These are phyloP conservation scores for Zymoseptoria passerinii DNA, from an alignment of 2,329 filamentous ascomycete genomes.

Conservation along the genomic window DNA sequence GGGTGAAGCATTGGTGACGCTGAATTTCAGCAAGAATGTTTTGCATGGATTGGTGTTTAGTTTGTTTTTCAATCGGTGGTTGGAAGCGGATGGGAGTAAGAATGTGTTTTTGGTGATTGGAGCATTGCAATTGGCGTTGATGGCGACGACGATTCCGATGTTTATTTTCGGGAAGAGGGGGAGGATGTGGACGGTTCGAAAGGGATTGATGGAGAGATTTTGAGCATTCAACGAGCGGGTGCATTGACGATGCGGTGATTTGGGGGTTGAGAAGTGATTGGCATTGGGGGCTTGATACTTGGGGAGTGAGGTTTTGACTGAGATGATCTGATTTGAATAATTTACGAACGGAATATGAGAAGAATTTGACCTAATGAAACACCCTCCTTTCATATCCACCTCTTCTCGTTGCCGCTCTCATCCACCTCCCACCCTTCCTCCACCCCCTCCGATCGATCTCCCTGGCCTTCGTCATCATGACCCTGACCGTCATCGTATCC, in stretches of 20 bases:
- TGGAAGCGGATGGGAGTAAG: constrained; percentile 65
- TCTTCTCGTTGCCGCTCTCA: neutral
- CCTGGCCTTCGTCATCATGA: neutral
- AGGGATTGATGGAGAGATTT: constrained; percentile 77
- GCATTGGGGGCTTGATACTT: neutral
- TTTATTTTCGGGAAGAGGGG: constrained; percentile 88
- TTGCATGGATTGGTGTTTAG: constrained; percentile 84
- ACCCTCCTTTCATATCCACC: neutral
- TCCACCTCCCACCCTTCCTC: neutral
- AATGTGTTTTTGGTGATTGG: constrained; percentile 75
- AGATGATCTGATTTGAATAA: neutral
- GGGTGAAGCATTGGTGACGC: constrained; percentile 83
- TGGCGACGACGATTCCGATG: constrained; percentile 76
- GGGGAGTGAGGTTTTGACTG: neutral
- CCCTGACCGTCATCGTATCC: too few relatives aligned
- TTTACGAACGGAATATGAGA: neutral
- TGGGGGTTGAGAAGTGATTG: neutral
- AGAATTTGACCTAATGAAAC: neutral
- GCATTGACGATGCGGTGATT: neutral
- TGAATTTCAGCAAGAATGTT: constrained; percentile 93
- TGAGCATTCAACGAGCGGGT: constrained; percentile 21
- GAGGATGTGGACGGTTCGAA: constrained; percentile 87
- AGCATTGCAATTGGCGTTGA: constrained; percentile 69
- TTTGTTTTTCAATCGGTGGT: constrained; percentile 80
- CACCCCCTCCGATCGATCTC: neutral